Evolutionary conservation across 331 rosid genomes (phyloP).

Genomic region (Quercus lobata): DNA sequence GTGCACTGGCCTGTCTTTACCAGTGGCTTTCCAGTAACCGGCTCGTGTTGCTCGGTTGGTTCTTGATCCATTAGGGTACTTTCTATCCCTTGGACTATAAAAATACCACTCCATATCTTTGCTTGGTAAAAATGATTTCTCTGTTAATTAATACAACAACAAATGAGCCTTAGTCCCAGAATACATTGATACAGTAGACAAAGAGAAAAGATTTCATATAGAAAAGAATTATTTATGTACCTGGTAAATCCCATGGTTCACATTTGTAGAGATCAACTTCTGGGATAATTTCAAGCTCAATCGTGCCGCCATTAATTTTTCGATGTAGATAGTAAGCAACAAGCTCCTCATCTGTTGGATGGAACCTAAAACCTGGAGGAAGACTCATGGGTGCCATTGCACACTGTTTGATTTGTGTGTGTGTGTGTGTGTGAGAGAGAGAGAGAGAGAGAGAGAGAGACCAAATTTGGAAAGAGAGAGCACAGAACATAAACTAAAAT

Average conservation of each 20-base stretch:
- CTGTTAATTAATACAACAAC: slow-evolving; percentile 16
- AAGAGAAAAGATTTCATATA: no score
- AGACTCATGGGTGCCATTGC: slow-evolving; percentile 93
- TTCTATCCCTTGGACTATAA: slow-evolving; percentile 86
- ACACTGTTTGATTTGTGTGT: neutral
- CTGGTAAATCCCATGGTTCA: slow-evolving; percentile 99
- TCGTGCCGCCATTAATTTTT: slow-evolving; percentile 78
- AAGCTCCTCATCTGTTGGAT: slow-evolving; percentile 97
- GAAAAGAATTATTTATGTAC: slow-evolving; percentile 36
- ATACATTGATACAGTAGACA: neutral
- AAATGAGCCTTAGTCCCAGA: neutral
- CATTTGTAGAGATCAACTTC: slow-evolving; percentile 97
- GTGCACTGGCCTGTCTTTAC: slow-evolving; percentile 79
- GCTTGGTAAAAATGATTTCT: slow-evolving; percentile 82
- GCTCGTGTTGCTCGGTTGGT: slow-evolving; percentile 87
- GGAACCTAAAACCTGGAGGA: slow-evolving; percentile 97
- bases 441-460: slow-evolving; percentile 1
- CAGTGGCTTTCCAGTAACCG: slow-evolving; percentile 99
- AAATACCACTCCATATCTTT: slow-evolving; percentile 99
- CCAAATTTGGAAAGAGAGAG: slow-evolving; percentile 8
- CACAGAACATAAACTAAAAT: slow-evolving; percentile 27
- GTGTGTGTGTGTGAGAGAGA: neutral
- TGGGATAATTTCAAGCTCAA: slow-evolving; percentile 92
- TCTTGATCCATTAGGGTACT: slow-evolving; percentile 97
- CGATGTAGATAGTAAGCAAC: slow-evolving; percentile 91